phyloP scores from a whole-genome alignment of 257 asterid species.

The Scutellaria minor region DNA sequence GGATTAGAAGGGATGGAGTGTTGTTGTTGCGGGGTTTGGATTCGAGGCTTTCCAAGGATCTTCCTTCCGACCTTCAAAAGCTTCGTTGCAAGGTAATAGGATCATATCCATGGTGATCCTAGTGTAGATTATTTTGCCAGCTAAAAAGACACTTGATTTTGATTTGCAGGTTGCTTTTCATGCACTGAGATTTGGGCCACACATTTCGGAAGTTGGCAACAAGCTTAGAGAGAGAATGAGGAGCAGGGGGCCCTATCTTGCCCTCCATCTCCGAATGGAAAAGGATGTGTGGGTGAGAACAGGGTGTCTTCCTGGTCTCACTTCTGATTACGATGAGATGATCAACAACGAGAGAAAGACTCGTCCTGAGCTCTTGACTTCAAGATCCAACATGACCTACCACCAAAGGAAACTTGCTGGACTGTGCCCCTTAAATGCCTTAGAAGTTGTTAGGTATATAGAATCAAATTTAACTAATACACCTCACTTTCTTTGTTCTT shows the following conservation, averaged over 20 bases:
- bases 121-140: neutral
- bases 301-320: constrained; percentile 91
- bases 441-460: constrained; percentile 73
- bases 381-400: constrained; percentile 85
- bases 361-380: constrained; percentile 72
- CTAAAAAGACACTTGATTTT: neutral
- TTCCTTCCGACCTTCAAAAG: constrained; percentile 95
- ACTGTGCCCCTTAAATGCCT: constrained; percentile 80
- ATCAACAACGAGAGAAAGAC: constrained; percentile 69
- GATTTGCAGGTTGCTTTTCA: constrained; percentile 83
- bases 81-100: constrained; percentile 92
- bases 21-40: constrained; percentile 84
- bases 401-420: constrained; percentile 84
- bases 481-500: neutral
- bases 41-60: constrained; percentile 94
- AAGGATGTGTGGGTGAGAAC: constrained; percentile 97
- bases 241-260: constrained; percentile 85
- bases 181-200: constrained; percentile 78
- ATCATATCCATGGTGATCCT: too few species aligned
- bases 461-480: neutral
- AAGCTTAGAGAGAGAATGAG: constrained; percentile 76
- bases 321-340: constrained; percentile 61
- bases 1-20: constrained; percentile 84
- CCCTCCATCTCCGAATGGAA: constrained; percentile 94
- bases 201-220: constrained; percentile 66